Conservation (phyloP, 345 rosid species). For the Salix suchowensis region DNA sequence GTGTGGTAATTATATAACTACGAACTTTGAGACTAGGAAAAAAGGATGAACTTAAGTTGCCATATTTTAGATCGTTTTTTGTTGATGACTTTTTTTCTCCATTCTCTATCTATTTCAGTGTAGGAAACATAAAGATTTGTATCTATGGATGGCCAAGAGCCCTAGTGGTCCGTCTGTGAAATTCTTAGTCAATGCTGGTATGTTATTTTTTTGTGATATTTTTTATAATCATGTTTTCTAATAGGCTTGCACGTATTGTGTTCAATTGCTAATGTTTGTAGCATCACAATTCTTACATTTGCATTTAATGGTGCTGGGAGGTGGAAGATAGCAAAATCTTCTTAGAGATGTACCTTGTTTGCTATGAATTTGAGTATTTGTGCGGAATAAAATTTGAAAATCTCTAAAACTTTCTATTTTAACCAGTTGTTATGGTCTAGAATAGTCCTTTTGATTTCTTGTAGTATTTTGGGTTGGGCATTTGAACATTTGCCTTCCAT, state of each 20-base stretch:
- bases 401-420: neutral
- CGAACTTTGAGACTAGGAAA: neutral
- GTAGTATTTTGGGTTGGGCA: neutral
- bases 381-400: neutral
- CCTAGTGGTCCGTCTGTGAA: conserved; percentile 79
- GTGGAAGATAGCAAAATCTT: neutral
- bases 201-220: conserved; percentile 2
- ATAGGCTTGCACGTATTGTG: neutral
- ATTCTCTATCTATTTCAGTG: conserved; percentile 44
- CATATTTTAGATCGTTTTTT: neutral
- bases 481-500: neutral
- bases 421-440: neutral
- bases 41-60: neutral
- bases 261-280: neutral
- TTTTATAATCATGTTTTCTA: neutral
- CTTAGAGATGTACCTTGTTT: neutral
- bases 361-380: neutral
- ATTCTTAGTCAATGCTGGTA: conserved; percentile 95
- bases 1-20: neutral
- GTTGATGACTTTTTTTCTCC: neutral
- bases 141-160: conserved; percentile 79
- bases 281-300: neutral
- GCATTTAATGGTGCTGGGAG: neutral
- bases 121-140: conserved; percentile 89
- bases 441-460: neutral